A percentile compares a stretch with the other conserved stretches of the same genome.
These are phyloP conservation scores for Avicennia marina DNA, from an alignment of 257 asterid species.

Conservation along the genomic window DNA sequence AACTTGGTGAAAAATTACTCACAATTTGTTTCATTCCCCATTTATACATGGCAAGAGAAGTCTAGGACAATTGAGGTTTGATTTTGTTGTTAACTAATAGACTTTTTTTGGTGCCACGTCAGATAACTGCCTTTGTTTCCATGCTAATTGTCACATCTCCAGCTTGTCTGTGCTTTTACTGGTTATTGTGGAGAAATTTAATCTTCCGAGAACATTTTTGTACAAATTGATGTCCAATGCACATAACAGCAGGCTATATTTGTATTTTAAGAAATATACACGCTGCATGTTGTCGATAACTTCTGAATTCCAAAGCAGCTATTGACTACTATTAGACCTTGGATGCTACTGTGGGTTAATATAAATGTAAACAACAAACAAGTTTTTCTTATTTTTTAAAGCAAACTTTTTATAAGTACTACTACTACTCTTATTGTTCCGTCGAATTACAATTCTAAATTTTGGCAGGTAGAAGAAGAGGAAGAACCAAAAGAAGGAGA, in stretches of 20 bases:
- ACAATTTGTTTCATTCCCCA: constrained; percentile 54
- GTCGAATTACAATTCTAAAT: neutral
- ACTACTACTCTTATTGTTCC: neutral
- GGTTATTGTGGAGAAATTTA: neutral
- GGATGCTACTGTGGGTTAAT: neutral
- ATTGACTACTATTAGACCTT: no score
- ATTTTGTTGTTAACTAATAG: no score
- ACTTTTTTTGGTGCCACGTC: neutral
- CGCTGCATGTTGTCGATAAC: no score
- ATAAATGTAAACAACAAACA: neutral
- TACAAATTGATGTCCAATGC: neutral
- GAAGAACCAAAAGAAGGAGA: constrained; percentile 94
- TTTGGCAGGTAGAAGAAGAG: constrained; percentile 91
- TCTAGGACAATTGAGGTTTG: constrained; percentile 90
- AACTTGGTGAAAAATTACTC: constrained; percentile 10
- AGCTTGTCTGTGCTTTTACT: neutral
- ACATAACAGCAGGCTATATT: no score
- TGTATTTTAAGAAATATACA: no score
- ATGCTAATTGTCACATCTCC: no score
- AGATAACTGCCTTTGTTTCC: no score
- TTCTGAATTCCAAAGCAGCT: neutral
- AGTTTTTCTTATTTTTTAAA: no score
- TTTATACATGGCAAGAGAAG: constrained; percentile 91
- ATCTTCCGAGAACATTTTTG: neutral
- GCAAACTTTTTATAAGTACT: no score